Percentiles rank a stretch among this genome's conserved stretches.
Evolutionary conservation across 2,329 filamentous ascomycete genomes (phyloP).

Genomic region (Macrophomina tecta): DNA sequence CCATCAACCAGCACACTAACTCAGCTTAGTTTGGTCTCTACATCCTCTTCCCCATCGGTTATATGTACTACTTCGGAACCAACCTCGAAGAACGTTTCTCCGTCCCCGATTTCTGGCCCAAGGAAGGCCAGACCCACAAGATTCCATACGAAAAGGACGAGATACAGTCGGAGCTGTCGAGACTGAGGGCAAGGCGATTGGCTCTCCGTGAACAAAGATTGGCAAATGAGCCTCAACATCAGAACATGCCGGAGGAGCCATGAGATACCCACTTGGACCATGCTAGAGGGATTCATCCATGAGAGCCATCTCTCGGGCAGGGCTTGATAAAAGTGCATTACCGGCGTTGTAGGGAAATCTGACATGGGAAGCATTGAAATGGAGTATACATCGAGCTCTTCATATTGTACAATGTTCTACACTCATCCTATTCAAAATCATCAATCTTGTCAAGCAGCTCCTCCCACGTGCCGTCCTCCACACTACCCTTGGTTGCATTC

Average conservation of each 20-base stretch:
- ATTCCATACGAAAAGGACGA: constrained; percentile 80
- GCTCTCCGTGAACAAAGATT: constrained; percentile 56
- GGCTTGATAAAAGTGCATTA: constrained; percentile 16
- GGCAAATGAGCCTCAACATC: constrained; percentile 41
- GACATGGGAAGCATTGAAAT: constrained; percentile 28
- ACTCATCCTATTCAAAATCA: constrained; percentile 21
- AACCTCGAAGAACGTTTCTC: constrained; percentile 89
- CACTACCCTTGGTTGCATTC: constrained; percentile 61
- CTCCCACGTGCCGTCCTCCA: constrained; percentile 47
- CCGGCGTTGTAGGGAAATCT: constrained; percentile 15
- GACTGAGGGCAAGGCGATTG: constrained; percentile 63
- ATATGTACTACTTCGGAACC: constrained; percentile 99
- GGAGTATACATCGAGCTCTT: constrained; percentile 22
- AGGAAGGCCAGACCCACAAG: constrained; percentile 74
- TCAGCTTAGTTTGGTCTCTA: constrained; percentile 85
- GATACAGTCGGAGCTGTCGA: constrained; percentile 79
- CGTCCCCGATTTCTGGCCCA: constrained; percentile 94
- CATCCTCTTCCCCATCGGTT: constrained; percentile 96
- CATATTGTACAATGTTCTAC: constrained; percentile 19
- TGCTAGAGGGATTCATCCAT: too few species aligned
- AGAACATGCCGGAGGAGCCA: neutral
- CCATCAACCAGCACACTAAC: constrained; percentile 18
- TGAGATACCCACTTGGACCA: neutral
- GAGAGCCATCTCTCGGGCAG: neutral
- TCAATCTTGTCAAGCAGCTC: constrained; percentile 46